phyloP scores from a whole-genome alignment of 2,329 filamentous ascomycete species.

The Alternaria sp. region DNA sequence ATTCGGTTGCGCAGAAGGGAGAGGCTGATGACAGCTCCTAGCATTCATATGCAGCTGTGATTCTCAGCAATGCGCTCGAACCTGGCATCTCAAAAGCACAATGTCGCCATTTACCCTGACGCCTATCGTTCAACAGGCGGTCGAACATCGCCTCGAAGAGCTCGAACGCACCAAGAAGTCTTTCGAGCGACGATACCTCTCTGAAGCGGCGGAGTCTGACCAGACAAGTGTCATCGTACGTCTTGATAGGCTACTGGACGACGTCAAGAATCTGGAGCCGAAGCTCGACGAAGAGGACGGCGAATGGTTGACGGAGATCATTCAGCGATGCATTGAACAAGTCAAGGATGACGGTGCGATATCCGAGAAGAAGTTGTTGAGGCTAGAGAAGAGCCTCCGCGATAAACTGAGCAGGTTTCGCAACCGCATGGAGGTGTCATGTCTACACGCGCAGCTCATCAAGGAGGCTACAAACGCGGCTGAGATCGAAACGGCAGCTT shows the following conservation, averaged over 20 bases:
- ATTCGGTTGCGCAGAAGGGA: not conserved
- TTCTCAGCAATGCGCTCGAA: not conserved
- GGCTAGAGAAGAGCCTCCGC: constrained; percentile 57
- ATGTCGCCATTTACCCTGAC: not conserved
- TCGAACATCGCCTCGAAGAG: constrained; percentile 59
- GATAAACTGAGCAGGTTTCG: constrained; percentile 57
- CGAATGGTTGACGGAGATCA: constrained; percentile 44
- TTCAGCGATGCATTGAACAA: constrained; percentile 61
- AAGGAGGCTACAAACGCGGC: constrained; percentile 41
- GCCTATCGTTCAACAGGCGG: not conserved
- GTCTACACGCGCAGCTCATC: constrained; percentile 63
- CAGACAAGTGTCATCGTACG: not conserved
- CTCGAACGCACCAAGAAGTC: constrained; percentile 59
- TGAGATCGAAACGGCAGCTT: constrained; percentile 3
- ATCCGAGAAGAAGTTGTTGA: constrained; percentile 52
- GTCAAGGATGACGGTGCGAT: constrained; percentile 61
- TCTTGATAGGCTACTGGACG: constrained; percentile 38
- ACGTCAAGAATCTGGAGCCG: constrained; percentile 45
- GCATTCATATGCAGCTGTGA: not conserved
- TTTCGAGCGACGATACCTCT: constrained; percentile 57
- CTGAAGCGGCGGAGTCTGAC: constrained; percentile 26
- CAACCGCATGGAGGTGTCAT: constrained; percentile 63
- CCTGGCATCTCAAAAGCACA: not conserved
- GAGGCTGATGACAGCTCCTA: not conserved
- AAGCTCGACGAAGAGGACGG: constrained; percentile 40